phyloP scores from a whole-genome alignment of 257 asterid genomes.

The Buddleja alternifolia region DNA sequence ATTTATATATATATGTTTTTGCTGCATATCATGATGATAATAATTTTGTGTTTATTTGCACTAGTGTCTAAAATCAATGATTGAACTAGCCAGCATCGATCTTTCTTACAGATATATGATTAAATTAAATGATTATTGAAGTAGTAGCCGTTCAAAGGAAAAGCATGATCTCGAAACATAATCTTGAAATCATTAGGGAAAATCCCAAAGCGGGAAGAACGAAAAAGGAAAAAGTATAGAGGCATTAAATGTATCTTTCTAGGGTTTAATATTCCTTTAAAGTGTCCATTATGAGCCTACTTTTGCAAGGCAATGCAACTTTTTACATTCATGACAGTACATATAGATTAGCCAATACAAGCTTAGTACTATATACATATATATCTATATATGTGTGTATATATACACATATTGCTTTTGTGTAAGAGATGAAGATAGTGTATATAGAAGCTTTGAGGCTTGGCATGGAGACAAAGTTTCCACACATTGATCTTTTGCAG shows the following conservation, averaged over 20 bases:
- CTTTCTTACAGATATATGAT: slow-evolving; percentile 25
- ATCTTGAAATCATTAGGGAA: slow-evolving; percentile 58
- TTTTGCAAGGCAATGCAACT: slow-evolving; percentile 61
- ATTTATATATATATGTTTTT: too few species aligned
- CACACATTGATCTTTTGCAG: slow-evolving; percentile 78
- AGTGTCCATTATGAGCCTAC: slow-evolving; percentile 46
- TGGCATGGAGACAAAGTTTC: slow-evolving; percentile 90
- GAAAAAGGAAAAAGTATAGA: slow-evolving; percentile 41
- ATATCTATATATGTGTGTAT: neutral
- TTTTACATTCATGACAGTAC: slow-evolving; percentile 49
- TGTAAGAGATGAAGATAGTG: slow-evolving; percentile 35
- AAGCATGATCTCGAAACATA: slow-evolving; percentile 55
- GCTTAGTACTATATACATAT: neutral
- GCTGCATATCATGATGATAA: neutral
- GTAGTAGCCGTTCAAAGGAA: slow-evolving; percentile 41
- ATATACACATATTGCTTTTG: slow-evolving; percentile 15
- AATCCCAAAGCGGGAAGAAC: slow-evolving; percentile 32
- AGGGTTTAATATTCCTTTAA: slow-evolving; percentile 43
- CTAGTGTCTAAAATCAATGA: slow-evolving; percentile 38
- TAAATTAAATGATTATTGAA: slow-evolving; percentile 27
- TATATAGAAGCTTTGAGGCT: neutral
- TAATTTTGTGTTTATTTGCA: neutral
- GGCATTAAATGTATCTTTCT: slow-evolving; percentile 51
- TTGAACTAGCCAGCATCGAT: slow-evolving; percentile 36
- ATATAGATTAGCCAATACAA: slow-evolving; percentile 39